Evolutionary conservation across 495 filamentous ascomycete species (phyloP), one percentile per base, ranked within the genome.

Genomic region (Cercophora samala): DNA sequence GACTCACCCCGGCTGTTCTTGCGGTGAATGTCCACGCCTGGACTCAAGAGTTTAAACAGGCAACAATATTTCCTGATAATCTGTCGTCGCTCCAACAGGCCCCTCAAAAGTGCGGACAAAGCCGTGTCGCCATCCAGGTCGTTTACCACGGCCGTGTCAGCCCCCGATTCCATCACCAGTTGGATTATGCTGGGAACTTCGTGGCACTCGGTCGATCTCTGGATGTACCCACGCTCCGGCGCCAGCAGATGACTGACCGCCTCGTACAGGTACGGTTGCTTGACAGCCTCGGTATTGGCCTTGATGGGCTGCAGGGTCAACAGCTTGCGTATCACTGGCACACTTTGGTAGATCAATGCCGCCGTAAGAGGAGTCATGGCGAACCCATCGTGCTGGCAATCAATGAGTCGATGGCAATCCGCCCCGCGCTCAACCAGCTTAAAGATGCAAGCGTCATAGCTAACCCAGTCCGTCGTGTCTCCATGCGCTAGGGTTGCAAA

Each of bases 281-380:
- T 25, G 26, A 21, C 58, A 13, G 58, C 58, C 21, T 60, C 15
- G 4, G 58, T 1, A 13, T 60, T 26, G 22, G 5, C 58, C 22
- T 60, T 60, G 58, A 60, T 60, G 58, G 58, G 58, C 23, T 60
- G 58, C 24, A 60, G 22, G 22, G 58, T 5, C 22, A 60, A 25
- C 58, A 60, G 22, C 17, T 11, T 25, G 4, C 8, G 24, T 25
- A 60, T 60, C 15, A 26, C 22, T 46, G 22, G 22, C 13, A 5
- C 1, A 3, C 58, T 26, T 11, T 22, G 58, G 22, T 18, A 26
- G 3, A 26, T 60, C 22, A 60, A 15, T 18, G 58, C 58, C 8
- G 17, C 17, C 58, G 26, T 60, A 22, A 60, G 24, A 25, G 58
- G 58, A 26, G 23, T 60, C 21, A 60, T 60, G 19, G 22, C 17